Percentiles rank a stretch among this genome's conserved stretches.
phyloP scores from a whole-genome alignment of 768 basidiomycete genomes.

The Mycena maculata region DNA sequence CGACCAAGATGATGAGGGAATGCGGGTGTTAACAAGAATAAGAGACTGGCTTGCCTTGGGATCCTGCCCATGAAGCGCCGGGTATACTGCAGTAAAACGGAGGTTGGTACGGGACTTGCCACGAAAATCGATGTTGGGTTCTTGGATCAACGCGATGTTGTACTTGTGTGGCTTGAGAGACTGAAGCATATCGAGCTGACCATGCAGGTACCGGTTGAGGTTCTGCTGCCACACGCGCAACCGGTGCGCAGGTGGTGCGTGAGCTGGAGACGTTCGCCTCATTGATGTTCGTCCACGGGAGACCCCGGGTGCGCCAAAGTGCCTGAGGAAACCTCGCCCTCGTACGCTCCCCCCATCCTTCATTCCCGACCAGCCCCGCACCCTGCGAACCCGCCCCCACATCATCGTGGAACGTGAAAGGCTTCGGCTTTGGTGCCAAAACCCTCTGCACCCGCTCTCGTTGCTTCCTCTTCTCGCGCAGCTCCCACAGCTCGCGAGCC shows the following conservation, averaged over 20 bases:
- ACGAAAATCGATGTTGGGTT: slow-evolving; percentile 43
- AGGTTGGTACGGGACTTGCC: slow-evolving; percentile 21
- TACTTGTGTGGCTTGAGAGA: slow-evolving; percentile 2
- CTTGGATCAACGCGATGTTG: slow-evolving; percentile 44
- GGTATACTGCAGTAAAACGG: slow-evolving; percentile 41
- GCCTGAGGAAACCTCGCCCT: background rate
- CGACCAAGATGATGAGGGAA: slow-evolving; percentile 10
- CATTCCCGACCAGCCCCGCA: no score
- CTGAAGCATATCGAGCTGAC: slow-evolving; percentile 22
- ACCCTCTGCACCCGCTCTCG: no score
- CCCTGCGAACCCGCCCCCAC: no score
- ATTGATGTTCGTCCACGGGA: background rate
- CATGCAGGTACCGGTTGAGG: slow-evolving; percentile 37
- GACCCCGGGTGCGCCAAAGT: background rate
- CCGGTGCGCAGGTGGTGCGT: background rate
- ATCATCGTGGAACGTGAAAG: no score
- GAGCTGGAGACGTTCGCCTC: background rate
- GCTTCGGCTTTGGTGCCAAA: no score
- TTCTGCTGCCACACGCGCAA: slow-evolving; percentile 43
- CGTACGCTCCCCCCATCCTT: background rate
- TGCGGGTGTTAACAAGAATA: background rate
- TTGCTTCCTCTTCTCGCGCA: no score
- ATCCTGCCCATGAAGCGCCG: slow-evolving; percentile 36
- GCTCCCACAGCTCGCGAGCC: no score
- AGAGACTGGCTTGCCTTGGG: no score